phyloP scores from a whole-genome alignment of 116 monocot species.

The Phalaenopsis hybrid region DNA sequence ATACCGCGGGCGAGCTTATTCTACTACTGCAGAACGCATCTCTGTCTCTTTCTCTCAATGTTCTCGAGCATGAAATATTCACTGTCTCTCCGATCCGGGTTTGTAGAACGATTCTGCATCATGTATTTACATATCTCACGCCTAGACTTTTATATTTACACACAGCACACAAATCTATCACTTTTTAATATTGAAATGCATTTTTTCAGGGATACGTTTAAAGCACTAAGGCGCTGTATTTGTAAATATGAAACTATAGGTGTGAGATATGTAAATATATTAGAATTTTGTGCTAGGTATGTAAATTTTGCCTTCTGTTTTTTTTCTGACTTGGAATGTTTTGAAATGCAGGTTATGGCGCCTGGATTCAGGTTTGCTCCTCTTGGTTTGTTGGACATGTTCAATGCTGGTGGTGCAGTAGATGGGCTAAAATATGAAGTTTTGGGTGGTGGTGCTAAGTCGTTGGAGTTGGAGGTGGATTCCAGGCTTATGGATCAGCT shows the following conservation, averaged over 20 bases:
- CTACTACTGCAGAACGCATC: slow-evolving; percentile 36
- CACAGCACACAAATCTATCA: too few species aligned
- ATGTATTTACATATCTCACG: too few species aligned
- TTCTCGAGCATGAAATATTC: slow-evolving; percentile 67
- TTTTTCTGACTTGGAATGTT: neutral
- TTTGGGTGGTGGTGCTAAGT: slow-evolving; percentile 6
- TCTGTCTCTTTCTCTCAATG: slow-evolving; percentile 61
- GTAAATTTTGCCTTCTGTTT: too few species aligned
- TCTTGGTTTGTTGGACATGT: slow-evolving; percentile 80
- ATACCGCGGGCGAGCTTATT: slow-evolving; percentile 29
- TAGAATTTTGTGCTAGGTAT: too few species aligned
- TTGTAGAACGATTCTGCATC: neutral
- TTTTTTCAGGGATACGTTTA: too few species aligned
- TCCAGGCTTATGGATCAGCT: neutral
- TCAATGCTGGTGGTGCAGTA: slow-evolving; percentile 78
- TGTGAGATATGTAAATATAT: too few species aligned
- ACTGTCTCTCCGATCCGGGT: slow-evolving; percentile 76
- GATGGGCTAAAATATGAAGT: slow-evolving; percentile 57
- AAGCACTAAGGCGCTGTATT: too few species aligned
- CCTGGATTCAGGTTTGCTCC: slow-evolving; percentile 65
- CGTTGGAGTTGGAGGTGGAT: slow-evolving; percentile 15
- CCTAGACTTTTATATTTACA: too few species aligned
- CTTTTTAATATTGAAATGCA: too few species aligned
- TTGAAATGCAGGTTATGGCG: slow-evolving; percentile 49
- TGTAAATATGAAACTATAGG: too few species aligned